Evolutionary conservation across 129 eudicot species (phyloP).

Genomic region (Artemisia tridentata): DNA sequence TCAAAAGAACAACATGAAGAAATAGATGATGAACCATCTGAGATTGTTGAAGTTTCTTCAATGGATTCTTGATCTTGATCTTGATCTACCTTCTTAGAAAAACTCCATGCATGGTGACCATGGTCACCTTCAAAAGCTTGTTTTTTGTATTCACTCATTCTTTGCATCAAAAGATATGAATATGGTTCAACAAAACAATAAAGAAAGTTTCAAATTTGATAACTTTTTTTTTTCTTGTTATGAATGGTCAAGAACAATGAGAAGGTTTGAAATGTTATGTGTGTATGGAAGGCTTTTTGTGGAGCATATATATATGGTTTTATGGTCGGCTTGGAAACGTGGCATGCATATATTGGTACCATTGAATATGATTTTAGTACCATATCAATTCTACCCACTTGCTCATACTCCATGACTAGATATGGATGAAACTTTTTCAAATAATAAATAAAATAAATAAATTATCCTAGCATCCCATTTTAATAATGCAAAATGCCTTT

Average conservation of each 20-base stretch:
- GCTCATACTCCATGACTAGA: slow-evolving; percentile 28
- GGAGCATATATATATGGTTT: slow-evolving; percentile 17
- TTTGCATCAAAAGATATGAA: slow-evolving; percentile 25
- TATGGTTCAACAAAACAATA: neutral
- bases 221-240: slow-evolving; percentile 7
- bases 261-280: slow-evolving; percentile 3
- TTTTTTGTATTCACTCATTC: slow-evolving; percentile 19
- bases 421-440: slow-evolving; percentile 25
- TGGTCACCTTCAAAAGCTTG: slow-evolving; percentile 18
- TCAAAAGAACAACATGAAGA: slow-evolving; percentile 39
- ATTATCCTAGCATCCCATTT: slow-evolving; percentile 26
- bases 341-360: slow-evolving; percentile 24
- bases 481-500: slow-evolving; percentile 21
- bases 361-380: slow-evolving; percentile 15
- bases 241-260: slow-evolving; percentile 18
- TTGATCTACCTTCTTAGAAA: slow-evolving; percentile 22
- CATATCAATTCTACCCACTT: slow-evolving; percentile 30
- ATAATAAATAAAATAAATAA: neutral
- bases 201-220: slow-evolving; percentile 24
- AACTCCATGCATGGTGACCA: slow-evolving; percentile 21
- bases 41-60: slow-evolving; percentile 33
- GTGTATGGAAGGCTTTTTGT: slow-evolving; percentile 27
- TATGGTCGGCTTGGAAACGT: slow-evolving; percentile 25
- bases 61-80: slow-evolving; percentile 20
- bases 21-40: slow-evolving; percentile 26